Conservation (phyloP, 805 yeast species). For the Lachancea thermotolerans region DNA sequence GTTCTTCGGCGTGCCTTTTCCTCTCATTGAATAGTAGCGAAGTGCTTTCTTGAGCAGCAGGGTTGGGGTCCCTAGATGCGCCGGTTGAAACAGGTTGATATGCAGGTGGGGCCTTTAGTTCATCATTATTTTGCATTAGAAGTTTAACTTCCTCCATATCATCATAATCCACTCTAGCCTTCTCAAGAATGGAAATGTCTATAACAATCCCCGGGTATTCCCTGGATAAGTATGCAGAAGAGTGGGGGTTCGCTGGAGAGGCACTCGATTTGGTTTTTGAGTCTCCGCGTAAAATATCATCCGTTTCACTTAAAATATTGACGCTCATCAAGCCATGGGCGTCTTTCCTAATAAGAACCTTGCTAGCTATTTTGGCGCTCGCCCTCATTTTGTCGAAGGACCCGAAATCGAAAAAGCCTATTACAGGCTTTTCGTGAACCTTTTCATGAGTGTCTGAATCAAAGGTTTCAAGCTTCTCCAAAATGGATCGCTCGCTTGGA, state of each 20-base stretch:
- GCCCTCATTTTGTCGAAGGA: slow-evolving; percentile 42
- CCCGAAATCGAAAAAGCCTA: slow-evolving; percentile 45
- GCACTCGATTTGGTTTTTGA: slow-evolving; percentile 11
- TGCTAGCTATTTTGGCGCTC: slow-evolving; percentile 44
- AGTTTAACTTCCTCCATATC: slow-evolving; percentile 21
- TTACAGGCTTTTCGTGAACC: slow-evolving; percentile 27
- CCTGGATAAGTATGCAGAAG: slow-evolving; percentile 20
- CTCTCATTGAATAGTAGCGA: neutral
- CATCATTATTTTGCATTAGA: slow-evolving; percentile 21
- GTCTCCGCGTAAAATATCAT: slow-evolving; percentile 23
- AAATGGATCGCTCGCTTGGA: slow-evolving; percentile 54
- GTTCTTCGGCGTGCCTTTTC: neutral
- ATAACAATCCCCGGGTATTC: slow-evolving; percentile 38
- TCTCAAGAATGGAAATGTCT: slow-evolving; percentile 33
- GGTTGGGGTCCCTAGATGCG: neutral
- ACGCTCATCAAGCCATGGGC: slow-evolving; percentile 41
- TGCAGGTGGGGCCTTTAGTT: neutral
- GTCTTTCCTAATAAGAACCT: slow-evolving; percentile 52
- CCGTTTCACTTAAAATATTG: slow-evolving; percentile 38
- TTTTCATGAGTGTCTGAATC: slow-evolving; percentile 23
- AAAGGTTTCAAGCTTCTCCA: slow-evolving; percentile 49
- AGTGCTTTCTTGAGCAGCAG: neutral
- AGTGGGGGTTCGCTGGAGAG: neutral
- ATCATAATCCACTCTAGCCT: slow-evolving; percentile 23
- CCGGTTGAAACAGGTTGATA: neutral